Conservation (phyloP, 2,329 filamentous ascomycete species). For the Amauroascus verrucosus region DNA sequence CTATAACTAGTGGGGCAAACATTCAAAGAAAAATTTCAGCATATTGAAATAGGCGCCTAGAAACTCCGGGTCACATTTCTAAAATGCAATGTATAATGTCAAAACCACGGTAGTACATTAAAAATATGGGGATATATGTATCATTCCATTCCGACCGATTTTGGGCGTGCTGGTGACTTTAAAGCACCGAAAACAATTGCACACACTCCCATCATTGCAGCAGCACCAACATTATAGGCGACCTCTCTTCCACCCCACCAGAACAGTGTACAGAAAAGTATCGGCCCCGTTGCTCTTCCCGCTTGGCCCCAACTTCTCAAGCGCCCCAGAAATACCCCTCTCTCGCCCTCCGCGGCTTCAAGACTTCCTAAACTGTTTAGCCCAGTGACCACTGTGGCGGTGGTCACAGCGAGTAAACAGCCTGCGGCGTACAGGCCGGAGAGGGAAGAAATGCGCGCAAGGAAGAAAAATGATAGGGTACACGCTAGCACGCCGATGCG, state of each 20-base stretch:
- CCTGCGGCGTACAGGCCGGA: slow-evolving; percentile 69
- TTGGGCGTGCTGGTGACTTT: slow-evolving; percentile 46
- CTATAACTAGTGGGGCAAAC: too few relatives aligned
- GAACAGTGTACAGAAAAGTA: slow-evolving; percentile 89
- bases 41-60: not conserved
- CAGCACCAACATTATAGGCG: slow-evolving; percentile 71
- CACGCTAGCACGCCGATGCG: slow-evolving; percentile 69
- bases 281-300: slow-evolving; percentile 72
- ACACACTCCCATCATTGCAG: slow-evolving; percentile 66
- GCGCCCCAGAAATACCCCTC: slow-evolving; percentile 76
- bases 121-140: too few relatives aligned
- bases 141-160: not conserved
- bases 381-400: slow-evolving; percentile 87
- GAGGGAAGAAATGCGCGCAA: slow-evolving; percentile 59
- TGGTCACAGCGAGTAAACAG: slow-evolving; percentile 75
- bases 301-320: slow-evolving; percentile 74
- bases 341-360: slow-evolving; percentile 67
- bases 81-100: not conserved
- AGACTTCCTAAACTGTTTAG: slow-evolving; percentile 87
- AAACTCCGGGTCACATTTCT: not conserved
- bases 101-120: too few relatives aligned
- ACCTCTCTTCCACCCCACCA: slow-evolving; percentile 93
- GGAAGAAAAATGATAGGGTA: slow-evolving; percentile 66
- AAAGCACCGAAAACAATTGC: slow-evolving; percentile 60
- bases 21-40: too few relatives aligned